phyloP scores from a whole-genome alignment of 306 rosid species.

The Inga oerstediana region DNA sequence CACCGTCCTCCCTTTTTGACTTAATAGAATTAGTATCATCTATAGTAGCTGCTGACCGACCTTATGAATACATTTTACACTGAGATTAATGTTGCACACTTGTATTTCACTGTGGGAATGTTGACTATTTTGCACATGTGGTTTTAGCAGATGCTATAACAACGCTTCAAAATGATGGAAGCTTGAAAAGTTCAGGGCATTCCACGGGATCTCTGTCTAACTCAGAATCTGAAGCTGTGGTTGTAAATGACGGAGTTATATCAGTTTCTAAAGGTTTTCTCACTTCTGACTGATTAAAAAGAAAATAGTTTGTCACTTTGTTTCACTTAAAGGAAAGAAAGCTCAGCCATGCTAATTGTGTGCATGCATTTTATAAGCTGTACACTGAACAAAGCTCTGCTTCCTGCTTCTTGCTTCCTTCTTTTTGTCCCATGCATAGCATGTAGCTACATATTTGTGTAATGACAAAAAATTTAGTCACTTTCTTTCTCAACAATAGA shows the following conservation, averaged over 20 bases:
- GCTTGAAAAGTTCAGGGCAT: conserved; percentile 46
- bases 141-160: conserved; percentile 51
- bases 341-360: background rate
- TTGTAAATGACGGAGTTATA: conserved; percentile 50
- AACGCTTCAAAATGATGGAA: conserved; percentile 51
- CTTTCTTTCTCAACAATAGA: background rate
- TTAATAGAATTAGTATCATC: background rate
- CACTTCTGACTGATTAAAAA: conserved; percentile 4
- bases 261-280: conserved; percentile 59
- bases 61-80: background rate
- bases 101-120: conserved; percentile 14
- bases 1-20: background rate
- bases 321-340: background rate
- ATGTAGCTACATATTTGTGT: background rate
- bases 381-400: background rate
- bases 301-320: background rate
- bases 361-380: conserved; percentile 11
- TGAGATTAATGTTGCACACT: background rate
- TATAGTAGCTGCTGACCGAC: background rate
- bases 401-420: background rate
- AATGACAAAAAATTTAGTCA: background rate
- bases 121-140: conserved; percentile 28
- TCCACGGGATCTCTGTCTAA: conserved; percentile 49
- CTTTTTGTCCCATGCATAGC: conserved; percentile 3
- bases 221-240: conserved; percentile 47